Base-by-base conservation (phyloP, 805 yeast species). In the Candida yuanshanica region DNA sequence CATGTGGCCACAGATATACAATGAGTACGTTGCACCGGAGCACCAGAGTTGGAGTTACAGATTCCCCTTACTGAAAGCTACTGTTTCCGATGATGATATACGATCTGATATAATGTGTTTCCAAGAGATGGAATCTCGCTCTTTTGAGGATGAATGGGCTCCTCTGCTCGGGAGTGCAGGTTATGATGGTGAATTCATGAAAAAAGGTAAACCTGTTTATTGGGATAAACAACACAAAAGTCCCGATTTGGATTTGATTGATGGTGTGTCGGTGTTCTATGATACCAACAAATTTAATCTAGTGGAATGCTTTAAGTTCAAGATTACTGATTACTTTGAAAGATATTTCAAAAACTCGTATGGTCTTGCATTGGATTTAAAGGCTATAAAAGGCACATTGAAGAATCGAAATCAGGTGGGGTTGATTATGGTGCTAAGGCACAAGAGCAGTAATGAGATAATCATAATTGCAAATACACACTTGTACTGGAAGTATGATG, bases 381-480 rank as follows among this genome's bases (percentile, higher is more conserved):
- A 27, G 31, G 16, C 31, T 11, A 27, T 27, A 1, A 24, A 33
- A 2, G 44, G 62, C 32, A 52, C 69, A 13, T 41, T 45, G 9
- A 48, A 63, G 8, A 58, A 61, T 26, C 62, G 79, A 50, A 79
- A 79, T 51, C 81, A 81, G 22, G 83, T 79, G 4, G 81, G 77
- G 4, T 43, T 77, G 3, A 59, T 79, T n/a, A 62, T 72, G 5
- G 70, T 71, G 11, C 53, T 79, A 29, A 57, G 62, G 41, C 83
- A 79, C 51, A 61, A 56, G 37, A 49, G 42, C 1, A 65, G 76
- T 0, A 58, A 62, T 10, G 60, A 68, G 25, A 48, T 57, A 4
- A 52, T 78, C 4, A 70, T 74, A 31, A 65, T 76, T 2, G 62
- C 78, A n/a, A 79, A 77, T 46, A 78, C 83, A 0, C 84, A 79